Conservation (phyloP, 108 stramenopile genomes). For the Fragilaria crotonensis region DNA sequence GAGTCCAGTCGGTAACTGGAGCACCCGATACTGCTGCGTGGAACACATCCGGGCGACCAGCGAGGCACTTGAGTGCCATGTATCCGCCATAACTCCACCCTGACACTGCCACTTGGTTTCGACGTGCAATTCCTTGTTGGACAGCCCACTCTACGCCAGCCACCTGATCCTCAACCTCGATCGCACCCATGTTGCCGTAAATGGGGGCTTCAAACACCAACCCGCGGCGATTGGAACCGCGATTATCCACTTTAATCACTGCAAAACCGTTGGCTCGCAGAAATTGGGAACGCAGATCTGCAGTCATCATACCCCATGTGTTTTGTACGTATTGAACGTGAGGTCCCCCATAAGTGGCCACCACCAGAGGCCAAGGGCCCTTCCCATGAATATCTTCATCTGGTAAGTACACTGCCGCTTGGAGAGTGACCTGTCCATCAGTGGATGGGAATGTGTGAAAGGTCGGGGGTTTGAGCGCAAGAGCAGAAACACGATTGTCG, state of each 20-base stretch:
- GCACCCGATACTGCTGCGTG: conserved; percentile 50
- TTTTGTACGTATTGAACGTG: conserved; percentile 40
- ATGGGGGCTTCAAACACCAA: conserved; percentile 44
- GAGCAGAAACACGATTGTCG: background rate
- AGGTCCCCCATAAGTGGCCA: conserved; percentile 59
- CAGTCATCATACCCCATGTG: conserved; percentile 20
- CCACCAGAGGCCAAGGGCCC: conserved; percentile 40
- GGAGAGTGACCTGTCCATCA: conserved; percentile 9
- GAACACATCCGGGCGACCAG: conserved; percentile 37
- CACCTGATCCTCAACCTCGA: conserved; percentile 55
- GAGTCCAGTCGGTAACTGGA: conserved; percentile 64
- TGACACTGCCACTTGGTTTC: conserved; percentile 36
- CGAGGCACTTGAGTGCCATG: conserved; percentile 50
- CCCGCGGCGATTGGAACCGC: conserved; percentile 47
- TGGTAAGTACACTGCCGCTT: conserved; percentile 35
- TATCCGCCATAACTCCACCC: conserved; percentile 82
- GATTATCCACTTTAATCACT: conserved; percentile 63
- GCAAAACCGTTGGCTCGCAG: conserved; percentile 36
- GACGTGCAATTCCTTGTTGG: conserved; percentile 30
- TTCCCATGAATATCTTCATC: conserved; percentile 19
- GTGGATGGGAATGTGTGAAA: conserved; percentile 7
- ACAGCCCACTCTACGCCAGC: conserved; percentile 30
- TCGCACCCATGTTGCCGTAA: conserved; percentile 33
- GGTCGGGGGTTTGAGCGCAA: background rate
- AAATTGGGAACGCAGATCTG: conserved; percentile 41